Percentiles rank a stretch among this genome's conserved stretches.
These are phyloP conservation scores for Myxozyma geophila DNA, from an alignment of 805 yeast species.

Conservation along the genomic window DNA sequence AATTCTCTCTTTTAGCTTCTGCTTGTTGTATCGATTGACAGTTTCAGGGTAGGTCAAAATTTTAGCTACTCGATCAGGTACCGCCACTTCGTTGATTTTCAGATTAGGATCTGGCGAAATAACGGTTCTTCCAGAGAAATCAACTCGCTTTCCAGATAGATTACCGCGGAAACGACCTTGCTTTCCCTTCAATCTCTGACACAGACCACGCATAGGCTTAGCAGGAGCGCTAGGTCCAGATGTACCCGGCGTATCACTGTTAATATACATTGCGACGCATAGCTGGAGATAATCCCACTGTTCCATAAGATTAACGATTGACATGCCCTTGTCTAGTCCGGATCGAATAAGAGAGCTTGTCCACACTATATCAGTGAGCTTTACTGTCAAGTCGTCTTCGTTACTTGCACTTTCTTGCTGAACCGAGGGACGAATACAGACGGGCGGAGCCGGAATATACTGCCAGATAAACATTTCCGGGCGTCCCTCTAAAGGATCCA, in stretches of 20 bases:
- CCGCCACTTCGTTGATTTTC: conserved; percentile 95
- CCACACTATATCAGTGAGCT: conserved; percentile 95
- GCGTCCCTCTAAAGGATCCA: conserved; percentile 84
- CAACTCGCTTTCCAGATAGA: conserved; percentile 97
- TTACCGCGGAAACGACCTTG: conserved; percentile 99
- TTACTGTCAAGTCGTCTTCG: conserved; percentile 96
- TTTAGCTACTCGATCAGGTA: conserved; percentile 95
- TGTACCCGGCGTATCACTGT: conserved; percentile 87
- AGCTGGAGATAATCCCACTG: conserved; percentile 98
- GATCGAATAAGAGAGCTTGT: conserved; percentile 92
- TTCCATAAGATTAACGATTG: conserved; percentile 92
- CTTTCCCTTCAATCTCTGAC: conserved; percentile 96
- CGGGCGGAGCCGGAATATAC: conserved; percentile 98
- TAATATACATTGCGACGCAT: conserved; percentile 95
- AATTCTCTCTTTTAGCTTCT: conserved; percentile 73
- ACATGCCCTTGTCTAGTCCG: conserved; percentile 92
- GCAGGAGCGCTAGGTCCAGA: conserved; percentile 52
- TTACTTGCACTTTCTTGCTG: conserved; percentile 91
- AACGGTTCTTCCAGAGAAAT: conserved; percentile 96
- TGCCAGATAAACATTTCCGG: conserved; percentile 98
- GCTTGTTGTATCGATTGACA: conserved; percentile 84
- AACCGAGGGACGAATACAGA: conserved; percentile 97
- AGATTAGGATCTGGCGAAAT: conserved; percentile 98
- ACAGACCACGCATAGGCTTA: conserved; percentile 88
- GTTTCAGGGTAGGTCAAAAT: conserved; percentile 94